These are phyloP conservation scores for Aegilops tauschii DNA, from an alignment of 176 grass and related monocot genomes.

Conservation along the genomic window DNA sequence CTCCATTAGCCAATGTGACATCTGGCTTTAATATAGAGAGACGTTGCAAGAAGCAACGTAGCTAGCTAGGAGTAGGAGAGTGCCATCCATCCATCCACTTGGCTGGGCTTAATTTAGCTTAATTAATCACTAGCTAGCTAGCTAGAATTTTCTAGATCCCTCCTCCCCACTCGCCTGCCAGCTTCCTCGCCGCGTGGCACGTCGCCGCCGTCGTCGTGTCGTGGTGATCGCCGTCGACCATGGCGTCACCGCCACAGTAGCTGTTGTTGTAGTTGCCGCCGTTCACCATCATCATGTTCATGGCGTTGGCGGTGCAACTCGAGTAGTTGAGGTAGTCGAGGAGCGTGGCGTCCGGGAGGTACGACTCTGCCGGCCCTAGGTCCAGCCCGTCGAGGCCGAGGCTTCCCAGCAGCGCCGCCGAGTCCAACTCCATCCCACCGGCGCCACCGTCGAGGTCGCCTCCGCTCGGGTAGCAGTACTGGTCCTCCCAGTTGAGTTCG, in stretches of 20 bases:
- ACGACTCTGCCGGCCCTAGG: slow-evolving; percentile 23
- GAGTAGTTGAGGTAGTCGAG: slow-evolving; percentile 55
- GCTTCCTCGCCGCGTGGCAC: slow-evolving; percentile 55
- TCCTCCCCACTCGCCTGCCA: slow-evolving; percentile 59
- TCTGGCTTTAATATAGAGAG: slow-evolving; percentile 55
- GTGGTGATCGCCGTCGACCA: not conserved
- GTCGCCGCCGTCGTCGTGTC: slow-evolving; percentile 33
- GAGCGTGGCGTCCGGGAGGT: slow-evolving; percentile 39
- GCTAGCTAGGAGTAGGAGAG: slow-evolving; percentile 10
- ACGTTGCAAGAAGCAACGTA: slow-evolving; percentile 53
- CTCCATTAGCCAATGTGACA: slow-evolving; percentile 38
- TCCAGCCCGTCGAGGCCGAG: slow-evolving; percentile 57
- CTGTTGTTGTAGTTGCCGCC: not conserved
- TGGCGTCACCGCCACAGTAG: not conserved
- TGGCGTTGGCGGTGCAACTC: slow-evolving; percentile 18
- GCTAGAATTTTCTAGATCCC: slow-evolving; percentile 53
- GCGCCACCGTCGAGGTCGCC: slow-evolving; percentile 17
- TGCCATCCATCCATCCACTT: slow-evolving; percentile 21
- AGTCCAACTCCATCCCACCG: slow-evolving; percentile 31
- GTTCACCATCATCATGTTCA: not conserved
- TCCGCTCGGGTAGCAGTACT: not conserved
- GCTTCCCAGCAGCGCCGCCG: slow-evolving; percentile 10
- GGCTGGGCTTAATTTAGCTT: not conserved
- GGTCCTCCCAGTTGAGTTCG: slow-evolving; percentile 42
- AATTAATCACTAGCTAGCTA: slow-evolving; percentile 5